Conservation (phyloP, 768 basidiomycete species). For the Daedaleopsis nitida region DNA sequence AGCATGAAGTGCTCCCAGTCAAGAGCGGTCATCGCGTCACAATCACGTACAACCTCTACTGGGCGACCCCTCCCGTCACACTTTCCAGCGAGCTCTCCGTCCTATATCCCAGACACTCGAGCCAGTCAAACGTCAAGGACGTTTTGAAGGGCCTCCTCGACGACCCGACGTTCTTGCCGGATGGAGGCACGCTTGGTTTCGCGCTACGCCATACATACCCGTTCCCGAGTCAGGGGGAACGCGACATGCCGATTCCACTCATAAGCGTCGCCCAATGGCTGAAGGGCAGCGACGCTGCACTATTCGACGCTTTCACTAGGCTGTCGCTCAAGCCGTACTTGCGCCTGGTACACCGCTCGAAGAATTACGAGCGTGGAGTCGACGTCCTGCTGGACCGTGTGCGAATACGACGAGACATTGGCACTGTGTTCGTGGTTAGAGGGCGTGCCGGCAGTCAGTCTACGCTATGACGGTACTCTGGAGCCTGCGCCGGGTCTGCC, state of each 20-base stretch:
- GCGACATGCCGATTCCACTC: not conserved
- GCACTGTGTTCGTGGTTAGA: no score
- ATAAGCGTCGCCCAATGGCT: not conserved
- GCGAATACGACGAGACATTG: not conserved
- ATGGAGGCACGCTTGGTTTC: slow-evolving; percentile 44
- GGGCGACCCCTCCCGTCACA: not conserved
- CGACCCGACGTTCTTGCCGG: slow-evolving; percentile 33
- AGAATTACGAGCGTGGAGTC: not conserved
- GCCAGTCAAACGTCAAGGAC: slow-evolving; percentile 8
- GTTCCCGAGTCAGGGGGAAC: not conserved
- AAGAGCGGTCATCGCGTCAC: slow-evolving; percentile 44
- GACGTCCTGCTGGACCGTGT: not conserved
- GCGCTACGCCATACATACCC: slow-evolving; percentile 38
- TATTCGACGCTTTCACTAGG: not conserved
- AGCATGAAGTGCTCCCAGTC: slow-evolving; percentile 47
- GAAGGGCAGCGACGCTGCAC: slow-evolving; percentile 14
- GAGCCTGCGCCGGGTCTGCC: no score
- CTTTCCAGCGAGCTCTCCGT: not conserved
- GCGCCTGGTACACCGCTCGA: not conserved
- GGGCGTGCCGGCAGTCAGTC: no score
- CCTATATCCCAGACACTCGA: not conserved
- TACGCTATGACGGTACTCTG: no score
- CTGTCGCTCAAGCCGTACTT: not conserved
- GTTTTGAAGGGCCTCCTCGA: slow-evolving; percentile 31
- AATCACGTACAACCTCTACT: slow-evolving; percentile 44